Conservation (phyloP, 2,329 filamentous ascomycete genomes). For the Periconia sp. region DNA sequence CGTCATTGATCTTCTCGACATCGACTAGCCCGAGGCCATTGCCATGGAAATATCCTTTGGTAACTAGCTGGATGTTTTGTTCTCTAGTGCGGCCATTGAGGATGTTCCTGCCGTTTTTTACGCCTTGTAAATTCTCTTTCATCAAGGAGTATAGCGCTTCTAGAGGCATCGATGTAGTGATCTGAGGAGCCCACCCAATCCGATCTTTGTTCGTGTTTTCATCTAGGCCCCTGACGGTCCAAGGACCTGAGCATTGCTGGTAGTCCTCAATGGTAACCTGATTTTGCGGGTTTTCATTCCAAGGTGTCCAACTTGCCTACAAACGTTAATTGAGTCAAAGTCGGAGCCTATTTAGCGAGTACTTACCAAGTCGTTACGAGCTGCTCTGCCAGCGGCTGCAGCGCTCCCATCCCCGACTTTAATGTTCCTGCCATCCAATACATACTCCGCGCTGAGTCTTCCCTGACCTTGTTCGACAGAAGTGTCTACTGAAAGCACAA, state of each 20-base stretch:
- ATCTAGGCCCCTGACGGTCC: constrained; percentile 4
- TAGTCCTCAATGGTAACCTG: constrained; percentile 10
- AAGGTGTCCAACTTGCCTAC: constrained; percentile 20
- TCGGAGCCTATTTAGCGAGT: constrained; percentile 9
- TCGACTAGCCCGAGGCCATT: constrained; percentile 7
- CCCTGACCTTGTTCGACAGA: constrained; percentile 16
- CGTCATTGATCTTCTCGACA: constrained; percentile 15
- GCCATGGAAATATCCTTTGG: constrained; percentile 13
- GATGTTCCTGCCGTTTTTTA: constrained; percentile 4
- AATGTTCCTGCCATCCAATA: constrained; percentile 26
- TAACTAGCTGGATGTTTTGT: constrained; percentile 13
- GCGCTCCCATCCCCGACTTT: constrained; percentile 17
- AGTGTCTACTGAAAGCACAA: constrained; percentile 22
- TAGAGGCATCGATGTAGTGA: constrained; percentile 23
- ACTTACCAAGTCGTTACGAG: constrained; percentile 6
- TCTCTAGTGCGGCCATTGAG: constrained; percentile 6
- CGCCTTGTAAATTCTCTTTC: constrained; percentile 10
- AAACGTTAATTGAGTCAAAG: constrained; percentile 4
- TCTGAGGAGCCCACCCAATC: constrained; percentile 10
- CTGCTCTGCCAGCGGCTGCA: constrained; percentile 4
- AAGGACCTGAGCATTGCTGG: constrained; percentile 4
- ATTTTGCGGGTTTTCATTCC: constrained; percentile 1
- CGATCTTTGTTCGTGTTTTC: constrained; percentile 3
- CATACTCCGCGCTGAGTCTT: constrained; percentile 28
- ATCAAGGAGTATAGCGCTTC: constrained; percentile 24